Conservation (phyloP, 352 stramenopile species). For the Phytopythium cucurbitacearum region DNA sequence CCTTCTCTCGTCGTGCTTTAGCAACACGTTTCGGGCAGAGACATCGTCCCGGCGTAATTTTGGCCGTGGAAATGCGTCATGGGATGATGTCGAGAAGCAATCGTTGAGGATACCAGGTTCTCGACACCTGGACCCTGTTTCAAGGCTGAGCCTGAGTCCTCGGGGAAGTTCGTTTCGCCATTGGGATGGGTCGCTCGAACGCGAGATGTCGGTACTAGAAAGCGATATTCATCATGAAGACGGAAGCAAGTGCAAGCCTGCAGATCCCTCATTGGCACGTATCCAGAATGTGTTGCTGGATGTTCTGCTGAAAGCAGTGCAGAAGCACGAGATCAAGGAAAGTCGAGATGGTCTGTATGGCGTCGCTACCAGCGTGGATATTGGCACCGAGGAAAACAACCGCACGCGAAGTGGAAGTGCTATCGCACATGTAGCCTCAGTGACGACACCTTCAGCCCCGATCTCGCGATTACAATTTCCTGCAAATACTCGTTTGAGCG, state of each 20-base stretch:
- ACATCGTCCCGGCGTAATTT: too few relatives aligned
- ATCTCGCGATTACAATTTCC: constrained; percentile 43
- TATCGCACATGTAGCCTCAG: too few relatives aligned
- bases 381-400: too few relatives aligned
- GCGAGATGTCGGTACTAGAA: constrained; percentile 1
- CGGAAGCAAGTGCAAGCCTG: neutral
- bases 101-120: neutral
- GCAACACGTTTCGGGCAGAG: constrained; percentile 1
- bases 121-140: neutral
- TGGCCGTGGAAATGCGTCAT: too few relatives aligned
- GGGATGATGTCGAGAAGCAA: neutral
- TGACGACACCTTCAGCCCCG: neutral
- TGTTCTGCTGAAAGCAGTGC: constrained; percentile 57
- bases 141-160: constrained; percentile 42
- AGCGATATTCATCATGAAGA: neutral
- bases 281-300: constrained; percentile 61
- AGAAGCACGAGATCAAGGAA: constrained; percentile 74
- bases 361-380: too few relatives aligned
- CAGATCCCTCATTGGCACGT: constrained; percentile 21
- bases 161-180: constrained; percentile 15
- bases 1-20: constrained; percentile 57
- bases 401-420: too few relatives aligned
- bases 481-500: constrained; percentile 33
- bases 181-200: constrained; percentile 3
- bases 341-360: constrained; percentile 41